Base-by-base conservation (phyloP, 768 basidiomycete species). In the Mrakia frigida region DNA sequence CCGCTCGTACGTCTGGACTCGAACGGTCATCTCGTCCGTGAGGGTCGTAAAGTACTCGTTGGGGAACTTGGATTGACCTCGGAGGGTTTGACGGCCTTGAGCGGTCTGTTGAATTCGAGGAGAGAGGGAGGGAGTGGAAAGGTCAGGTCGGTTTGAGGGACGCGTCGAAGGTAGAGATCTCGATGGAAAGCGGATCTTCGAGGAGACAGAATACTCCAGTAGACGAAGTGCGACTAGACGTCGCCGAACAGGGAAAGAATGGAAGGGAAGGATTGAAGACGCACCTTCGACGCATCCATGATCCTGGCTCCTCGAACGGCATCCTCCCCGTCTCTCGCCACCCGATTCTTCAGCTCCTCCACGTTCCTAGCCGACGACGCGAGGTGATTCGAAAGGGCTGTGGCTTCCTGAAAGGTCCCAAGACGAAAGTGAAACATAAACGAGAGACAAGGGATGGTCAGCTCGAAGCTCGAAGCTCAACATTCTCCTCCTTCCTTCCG, bases 291-390 rank as follows among this genome's bases (percentile, higher is more conserved):
- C 0, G 76, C 76, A 28, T 77, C 76, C 52, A 77, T 68, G 50
- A 77, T 77, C n/a, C 76, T 33, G 28, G 76, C 76, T n/a, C 71
- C 71, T 28, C 76, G 76, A 5, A 77, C 76, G 10, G 76, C 76
- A n/a, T 77, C 76, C 18, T 73, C 76, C 33, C 60, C 71, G 53
- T 73, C 71, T 6, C 46, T 31, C 18, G 50, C 18, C 14, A 77
- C 70, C 39, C 70, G 33, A 13, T 28, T 50, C 37, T 73, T 18
- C n/a, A 77, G 71, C 37, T 72, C 63, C 13, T 50, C 33, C 3
- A 77, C 70, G 50, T 39, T 33, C 16, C 71, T 21, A 4, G 71
- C 71, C n/a, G 39, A 69, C 14, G 50, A 23, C 13, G 56, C 31
- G 50, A 77, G 70, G 39, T 68, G 61, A 1, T 61, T 41, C 7